These are phyloP conservation scores for Euphorbia peplus DNA, from an alignment of 345 rosid genomes.

Conservation along the genomic window DNA sequence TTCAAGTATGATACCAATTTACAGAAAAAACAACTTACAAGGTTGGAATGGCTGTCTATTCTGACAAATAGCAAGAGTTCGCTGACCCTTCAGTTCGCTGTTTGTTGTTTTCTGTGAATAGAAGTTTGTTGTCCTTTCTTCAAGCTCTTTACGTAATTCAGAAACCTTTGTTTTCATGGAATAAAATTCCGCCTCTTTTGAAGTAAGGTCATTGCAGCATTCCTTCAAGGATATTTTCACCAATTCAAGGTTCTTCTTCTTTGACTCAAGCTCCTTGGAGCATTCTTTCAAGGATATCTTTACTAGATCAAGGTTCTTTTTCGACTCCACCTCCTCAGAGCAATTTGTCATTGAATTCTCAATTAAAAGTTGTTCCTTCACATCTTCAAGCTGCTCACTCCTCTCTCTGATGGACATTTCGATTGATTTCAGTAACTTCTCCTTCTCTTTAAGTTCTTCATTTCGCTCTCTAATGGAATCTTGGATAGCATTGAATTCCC, in stretches of 20 bases:
- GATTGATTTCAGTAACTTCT: neutral
- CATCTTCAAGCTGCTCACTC: conserved; percentile 8
- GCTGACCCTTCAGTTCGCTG: conserved; percentile 16
- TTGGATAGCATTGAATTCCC: conserved; percentile 20
- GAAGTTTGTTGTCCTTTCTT: conserved; percentile 20
- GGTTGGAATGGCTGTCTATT: conserved; percentile 27
- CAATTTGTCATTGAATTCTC: conserved; percentile 1
- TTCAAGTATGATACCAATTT: too few species aligned
- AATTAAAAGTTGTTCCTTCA: neutral
- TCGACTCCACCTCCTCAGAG: conserved; percentile 7
- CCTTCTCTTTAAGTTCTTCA: conserved; percentile 4
- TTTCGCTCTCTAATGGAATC: neutral
- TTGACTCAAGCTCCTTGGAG: conserved; percentile 18
- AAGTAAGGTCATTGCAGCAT: conserved; percentile 11
- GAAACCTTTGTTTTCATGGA: neutral
- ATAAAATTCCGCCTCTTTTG: neutral
- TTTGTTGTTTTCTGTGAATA: conserved; percentile 22
- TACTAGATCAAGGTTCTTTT: conserved; percentile 7
- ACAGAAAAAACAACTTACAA: too few species aligned
- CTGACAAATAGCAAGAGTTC: conserved; percentile 24
- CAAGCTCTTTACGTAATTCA: neutral
- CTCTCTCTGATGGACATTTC: conserved; percentile 17
- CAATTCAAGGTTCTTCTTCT: conserved; percentile 17
- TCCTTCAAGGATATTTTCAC: conserved; percentile 9
- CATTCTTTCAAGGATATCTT: neutral